Evolutionary conservation across 2,329 filamentous ascomycete genomes (phyloP), one percentile per base, ranked within the genome.

Genomic region (Pseudocercospora fijiensis): DNA sequence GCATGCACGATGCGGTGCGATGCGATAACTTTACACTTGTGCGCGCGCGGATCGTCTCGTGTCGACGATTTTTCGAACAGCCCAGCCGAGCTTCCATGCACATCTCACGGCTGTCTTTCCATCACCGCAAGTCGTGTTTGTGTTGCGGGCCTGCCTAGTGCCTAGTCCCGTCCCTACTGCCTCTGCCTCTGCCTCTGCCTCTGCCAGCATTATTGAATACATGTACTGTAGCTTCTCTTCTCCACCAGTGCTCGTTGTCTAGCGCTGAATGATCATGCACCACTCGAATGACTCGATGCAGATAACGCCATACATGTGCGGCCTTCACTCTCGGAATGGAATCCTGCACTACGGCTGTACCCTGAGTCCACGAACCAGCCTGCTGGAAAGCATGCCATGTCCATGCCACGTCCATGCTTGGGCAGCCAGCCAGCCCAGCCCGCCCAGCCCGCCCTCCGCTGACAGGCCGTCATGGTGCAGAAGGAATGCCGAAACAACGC

Each of bases 11-110:
- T 41, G 55, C 47, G 16, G 43, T 59, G 58, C n/a, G 49, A 58
- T 49, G 41, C 27, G 43, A 10, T 37, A 55, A 47, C 33, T 30
- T 49, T 28, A 30, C 26, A 33, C 49, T 11, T 58, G 20, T 45
- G 41, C 51, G 51, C 16, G 33, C 30, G 30, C 28, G 43, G 52
- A 61, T 33, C 22, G 62, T 26, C 28, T 61, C 22, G 62, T 26
- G 22, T 61, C 56, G 58, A 45, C 30, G 52, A 43, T 43, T 45
- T 20, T 33, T 61, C 22, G 62, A 56, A 60, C 11, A 57, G 52
- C 41, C 51, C 47, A 60, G 37, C 58, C 62, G 62, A 64, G 30
- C 58, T 64, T 58, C 61, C 55, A 61, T 58, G 49, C 61, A 58
- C 55, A 43, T 56, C 41, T 13, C 24, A 26, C 13, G 52, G 33